Base-by-base conservation (phyloP, 1,139 yeast genomes). In the Yamadazyma blattariae region DNA sequence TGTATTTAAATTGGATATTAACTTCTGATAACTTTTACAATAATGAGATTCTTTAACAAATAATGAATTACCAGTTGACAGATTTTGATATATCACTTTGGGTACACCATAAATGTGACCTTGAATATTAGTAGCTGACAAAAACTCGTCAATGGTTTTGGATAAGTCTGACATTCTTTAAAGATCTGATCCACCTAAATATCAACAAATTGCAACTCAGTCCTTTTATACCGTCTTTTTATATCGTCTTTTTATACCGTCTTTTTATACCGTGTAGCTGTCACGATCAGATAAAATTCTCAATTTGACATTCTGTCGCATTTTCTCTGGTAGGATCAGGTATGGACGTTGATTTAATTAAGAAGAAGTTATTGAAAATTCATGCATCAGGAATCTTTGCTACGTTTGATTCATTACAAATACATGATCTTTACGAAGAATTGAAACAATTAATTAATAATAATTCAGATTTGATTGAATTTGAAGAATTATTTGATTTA, bases 401-500 rank as follows among this genome's bases (percentile, higher is more conserved):
- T 6, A 56, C 59, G 7, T 61, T 70, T 25, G 37, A 57, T 1
- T 71, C 79, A 0, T 50, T 46, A 11, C 64, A 69, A 37, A 51
- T 66, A 7, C 41, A 51, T 11, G 46, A 48, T 1, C 45, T 60
- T 3, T 67, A 70, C 34, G 45, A 52, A 6, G 71, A 73, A 41
- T 42, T 63, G 21, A 51, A 50, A 24, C 46, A 48, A 26, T 50
- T 76, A 24, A 42, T 51, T 24, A 35, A 52, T 15, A 39, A 54
- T 36, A 39, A 54, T 36, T 48, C 61, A 16, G 64, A 55, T 38
- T 50, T 44, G 27, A 57, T 69, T 32, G 64, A 61, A 9, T 67
- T 77, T 22, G 55, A 64, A 11, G 87, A 82, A 34, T 66, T 75
- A 40, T 81, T 72, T 54, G 67, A 74, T 12, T 59, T 89, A 25